Percentiles rank a stretch among this genome's conserved stretches.
Conservation (phyloP, 176 grass and related monocot genomes). For the Carex littledalei region DNA sequence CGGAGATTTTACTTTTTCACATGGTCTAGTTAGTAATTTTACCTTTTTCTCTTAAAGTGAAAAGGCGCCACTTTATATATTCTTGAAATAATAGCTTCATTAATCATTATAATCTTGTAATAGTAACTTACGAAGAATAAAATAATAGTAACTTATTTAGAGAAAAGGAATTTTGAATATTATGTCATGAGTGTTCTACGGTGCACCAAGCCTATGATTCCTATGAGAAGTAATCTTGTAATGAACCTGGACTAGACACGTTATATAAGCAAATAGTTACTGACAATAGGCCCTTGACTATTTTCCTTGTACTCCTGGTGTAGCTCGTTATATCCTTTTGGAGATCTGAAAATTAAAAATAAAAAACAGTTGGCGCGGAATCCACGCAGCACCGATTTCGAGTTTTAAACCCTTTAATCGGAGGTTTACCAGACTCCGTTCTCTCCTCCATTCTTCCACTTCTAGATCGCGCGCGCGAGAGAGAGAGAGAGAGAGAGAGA, state of each 20-base stretch:
- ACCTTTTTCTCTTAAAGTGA: too few species aligned
- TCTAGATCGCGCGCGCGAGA: neutral
- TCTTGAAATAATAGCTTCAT: too few species aligned
- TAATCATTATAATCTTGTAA: neutral
- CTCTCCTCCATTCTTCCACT: conserved; percentile 14
- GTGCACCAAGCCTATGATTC: neutral
- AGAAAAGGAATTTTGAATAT: neutral
- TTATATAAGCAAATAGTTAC: neutral
- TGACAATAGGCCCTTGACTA: neutral
- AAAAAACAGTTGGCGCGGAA: conserved; percentile 18
- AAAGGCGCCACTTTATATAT: too few species aligned
- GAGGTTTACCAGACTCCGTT: neutral
- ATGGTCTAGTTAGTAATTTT: too few species aligned
- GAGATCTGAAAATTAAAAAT: neutral
- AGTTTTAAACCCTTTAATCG: conserved; percentile 5
- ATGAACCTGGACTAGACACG: neutral
- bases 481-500: neutral
- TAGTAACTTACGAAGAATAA: neutral
- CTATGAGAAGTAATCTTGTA: neutral
- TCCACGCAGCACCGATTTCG: neutral
- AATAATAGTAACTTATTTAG: too few species aligned
- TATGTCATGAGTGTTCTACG: neutral
- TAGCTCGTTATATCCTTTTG: neutral
- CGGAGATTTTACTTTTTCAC: neutral
- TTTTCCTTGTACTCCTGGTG: neutral